Base-by-base conservation (phyloP, 805 yeast genomes). In the Candida odintsovae region DNA sequence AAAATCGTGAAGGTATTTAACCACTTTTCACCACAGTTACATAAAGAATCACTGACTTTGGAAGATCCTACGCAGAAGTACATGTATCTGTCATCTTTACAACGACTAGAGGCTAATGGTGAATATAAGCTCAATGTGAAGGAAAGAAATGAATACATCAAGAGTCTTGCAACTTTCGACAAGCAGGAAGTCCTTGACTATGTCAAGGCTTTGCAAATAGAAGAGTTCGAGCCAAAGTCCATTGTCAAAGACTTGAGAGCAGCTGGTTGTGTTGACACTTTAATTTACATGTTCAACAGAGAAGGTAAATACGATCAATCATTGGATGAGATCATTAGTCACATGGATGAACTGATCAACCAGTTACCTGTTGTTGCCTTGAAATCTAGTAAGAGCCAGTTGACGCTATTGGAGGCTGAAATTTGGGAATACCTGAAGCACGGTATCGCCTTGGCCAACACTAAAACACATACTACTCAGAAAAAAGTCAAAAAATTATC, bases 371-470 rank as follows among this genome's bases (percentile, higher is more conserved):
- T 40, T 1, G 33, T 33, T 11, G 46, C 33, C 8, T 41, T 47
- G 7, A 36, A 48, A 11, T 44, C 48, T n/a, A 48, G 57, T 21
- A 45, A 46, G 16, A 52, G 45, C 36, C 49, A 48, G 13, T 40
- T 55, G 25, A 38, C 39, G 9, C 39, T 21, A 1, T 18, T 56
- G 8, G 72, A 68, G 44, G 41, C 50, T 11, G 55, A 58, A n/a
- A 53, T 73, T 21, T 68, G 71, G 68, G 59, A 59, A 6, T 67
- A 57, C 40, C 50, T 71, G 25, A 57, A 57, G 22, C 52, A 61
- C 40, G 76, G 65, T 65, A 59, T 56, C 49, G 29, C 57, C 61
- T 4, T 67, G 67, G 43, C 68, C 58, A 51, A 55, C 42, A 21
- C 42, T 50, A 45, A 58, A 16, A 38, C 35, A 2, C 50, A 53